Percentiles rank a stretch among this genome's conserved stretches.
These are phyloP conservation scores for Cercospora sp. DNA, from an alignment of 2,329 filamentous ascomycete species.

Conservation along the genomic window DNA sequence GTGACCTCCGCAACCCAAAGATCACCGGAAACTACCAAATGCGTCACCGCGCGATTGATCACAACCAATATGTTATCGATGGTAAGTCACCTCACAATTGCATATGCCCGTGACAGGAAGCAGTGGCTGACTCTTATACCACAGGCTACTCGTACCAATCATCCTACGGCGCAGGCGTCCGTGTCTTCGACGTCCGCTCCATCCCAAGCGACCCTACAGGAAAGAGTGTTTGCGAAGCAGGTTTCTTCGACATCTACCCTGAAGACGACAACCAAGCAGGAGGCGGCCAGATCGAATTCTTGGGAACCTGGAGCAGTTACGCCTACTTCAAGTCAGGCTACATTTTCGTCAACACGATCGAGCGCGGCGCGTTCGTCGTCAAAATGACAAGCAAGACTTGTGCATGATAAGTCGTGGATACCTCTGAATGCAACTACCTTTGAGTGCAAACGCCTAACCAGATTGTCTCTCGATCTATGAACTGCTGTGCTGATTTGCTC, in stretches of 20 bases:
- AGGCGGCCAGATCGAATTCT: slow-evolving; percentile 40
- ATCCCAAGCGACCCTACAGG: slow-evolving; percentile 48
- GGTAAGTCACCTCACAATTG: slow-evolving; percentile 28
- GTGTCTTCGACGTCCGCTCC: slow-evolving; percentile 39
- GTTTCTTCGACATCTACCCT: slow-evolving; percentile 54
- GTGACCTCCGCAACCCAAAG: slow-evolving; percentile 45
- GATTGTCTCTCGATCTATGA: not conserved
- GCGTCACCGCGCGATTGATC: slow-evolving; percentile 39
- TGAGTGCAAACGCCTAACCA: not conserved
- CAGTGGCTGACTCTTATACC: not conserved
- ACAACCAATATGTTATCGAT: slow-evolving; percentile 45
- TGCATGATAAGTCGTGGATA: not conserved
- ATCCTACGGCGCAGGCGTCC: slow-evolving; percentile 41
- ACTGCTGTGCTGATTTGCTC: not conserved
- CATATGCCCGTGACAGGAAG: not conserved
- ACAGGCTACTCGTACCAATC: slow-evolving; percentile 37
- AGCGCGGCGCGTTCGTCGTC: slow-evolving; percentile 52
- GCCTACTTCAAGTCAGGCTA: slow-evolving; percentile 52
- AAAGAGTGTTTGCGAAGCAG: slow-evolving; percentile 47
- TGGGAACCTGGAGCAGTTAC: slow-evolving; percentile 52
- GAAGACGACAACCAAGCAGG: slow-evolving; percentile 46
- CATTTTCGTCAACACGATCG: slow-evolving; percentile 55
- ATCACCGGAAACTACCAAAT: slow-evolving; percentile 43
- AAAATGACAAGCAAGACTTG: slow-evolving; percentile 37
- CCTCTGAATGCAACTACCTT: not conserved